Evolutionary conservation across 108 stramenopile genomes (phyloP).

Genomic region (Cyclotella baltica): DNA sequence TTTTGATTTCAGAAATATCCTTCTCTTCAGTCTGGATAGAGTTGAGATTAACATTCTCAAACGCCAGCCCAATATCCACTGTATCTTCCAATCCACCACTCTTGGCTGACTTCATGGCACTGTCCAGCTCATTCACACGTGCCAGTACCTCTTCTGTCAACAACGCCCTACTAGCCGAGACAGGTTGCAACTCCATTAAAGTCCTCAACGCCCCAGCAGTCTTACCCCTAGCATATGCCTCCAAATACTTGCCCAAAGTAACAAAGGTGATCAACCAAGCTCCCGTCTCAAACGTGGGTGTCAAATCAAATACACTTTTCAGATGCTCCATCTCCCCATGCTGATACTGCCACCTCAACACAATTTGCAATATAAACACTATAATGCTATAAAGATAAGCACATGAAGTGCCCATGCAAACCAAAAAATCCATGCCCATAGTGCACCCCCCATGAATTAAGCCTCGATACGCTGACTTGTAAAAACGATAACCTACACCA

Average conservation of each 20-base stretch:
- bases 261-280: slow-evolving; percentile 98
- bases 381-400: slow-evolving; percentile 87
- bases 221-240: slow-evolving; percentile 87
- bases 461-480: slow-evolving; percentile 78
- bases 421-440: slow-evolving; percentile 96
- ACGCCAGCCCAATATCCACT: slow-evolving; percentile 27
- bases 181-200: slow-evolving; percentile 88
- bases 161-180: slow-evolving; percentile 53
- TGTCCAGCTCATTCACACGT: slow-evolving; percentile 17
- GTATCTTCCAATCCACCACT: slow-evolving; percentile 3
- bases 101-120: background rate
- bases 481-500: slow-evolving; percentile 86
- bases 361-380: slow-evolving; percentile 46
- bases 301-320: slow-evolving; percentile 33
- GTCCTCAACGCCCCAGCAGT: slow-evolving; percentile 88
- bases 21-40: slow-evolving; percentile 61
- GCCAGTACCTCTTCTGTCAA: slow-evolving; percentile 35
- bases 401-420: slow-evolving; percentile 91
- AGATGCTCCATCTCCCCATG: background rate
- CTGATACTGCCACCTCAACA: slow-evolving; percentile 16
- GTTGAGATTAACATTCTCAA: slow-evolving; percentile 45
- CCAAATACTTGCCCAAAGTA: slow-evolving; percentile 93
- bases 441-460: slow-evolving; percentile 61
- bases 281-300: slow-evolving; percentile 92
- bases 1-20: slow-evolving; percentile 49